Evolutionary conservation across 75 land plant genomes (phyloP).

Genomic region (Sequoia sempervirens): DNA sequence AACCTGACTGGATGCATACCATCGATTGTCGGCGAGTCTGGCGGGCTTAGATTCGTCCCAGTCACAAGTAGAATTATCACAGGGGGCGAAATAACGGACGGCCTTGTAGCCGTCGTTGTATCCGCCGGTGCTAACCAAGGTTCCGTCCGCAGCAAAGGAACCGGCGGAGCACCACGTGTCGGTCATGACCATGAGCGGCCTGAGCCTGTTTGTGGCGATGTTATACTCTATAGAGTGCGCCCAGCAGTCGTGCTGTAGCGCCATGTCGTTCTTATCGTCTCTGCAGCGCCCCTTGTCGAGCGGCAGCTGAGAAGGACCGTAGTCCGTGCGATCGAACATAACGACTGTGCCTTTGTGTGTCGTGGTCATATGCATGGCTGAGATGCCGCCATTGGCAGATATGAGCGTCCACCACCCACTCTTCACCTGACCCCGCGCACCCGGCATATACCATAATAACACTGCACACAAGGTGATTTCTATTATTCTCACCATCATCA

Average conservation of each 20-base stretch:
- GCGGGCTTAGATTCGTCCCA: constrained; percentile 20
- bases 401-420: constrained; percentile 29
- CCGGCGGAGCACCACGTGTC: constrained; percentile 57
- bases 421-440: background rate
- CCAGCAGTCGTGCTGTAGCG: constrained; percentile 13
- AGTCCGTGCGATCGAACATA: constrained; percentile 52
- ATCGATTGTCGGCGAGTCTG: constrained; percentile 25
- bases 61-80: constrained; percentile 23
- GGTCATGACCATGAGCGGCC: constrained; percentile 34
- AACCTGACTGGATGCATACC: constrained; percentile 38
- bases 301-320: constrained; percentile 44
- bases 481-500: too few relatives aligned
- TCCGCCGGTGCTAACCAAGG: constrained; percentile 41
- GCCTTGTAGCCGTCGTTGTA: constrained; percentile 21
- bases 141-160: constrained; percentile 27
- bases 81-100: constrained; percentile 24
- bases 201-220: constrained; percentile 20
- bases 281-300: constrained; percentile 7
- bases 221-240: constrained; percentile 40
- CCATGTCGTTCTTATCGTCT: background rate
- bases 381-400: constrained; percentile 40
- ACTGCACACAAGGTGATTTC: too few relatives aligned
- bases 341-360: constrained; percentile 42
- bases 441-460: too few relatives aligned
- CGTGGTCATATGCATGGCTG: constrained; percentile 60